Percentiles rank a stretch among this genome's conserved stretches.
These are phyloP conservation scores for Paecilomyces variotii DNA, from an alignment of 2,329 filamentous ascomycete genomes.

Conservation along the genomic window DNA sequence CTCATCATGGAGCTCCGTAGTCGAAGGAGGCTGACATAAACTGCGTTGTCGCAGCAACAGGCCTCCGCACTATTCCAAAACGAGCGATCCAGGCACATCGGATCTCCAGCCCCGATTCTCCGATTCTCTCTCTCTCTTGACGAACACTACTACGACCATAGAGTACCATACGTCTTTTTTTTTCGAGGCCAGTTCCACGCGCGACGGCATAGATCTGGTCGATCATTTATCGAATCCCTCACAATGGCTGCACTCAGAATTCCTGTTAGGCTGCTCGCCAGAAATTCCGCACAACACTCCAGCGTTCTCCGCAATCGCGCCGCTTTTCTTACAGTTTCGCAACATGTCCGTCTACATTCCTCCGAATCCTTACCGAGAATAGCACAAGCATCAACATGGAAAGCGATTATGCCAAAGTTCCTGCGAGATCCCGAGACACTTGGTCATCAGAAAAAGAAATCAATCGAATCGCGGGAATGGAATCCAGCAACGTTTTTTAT, in stretches of 20 bases:
- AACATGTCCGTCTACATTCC: slow-evolving; percentile 15
- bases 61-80: slow-evolving; percentile 11
- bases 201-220: not conserved
- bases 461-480: slow-evolving; percentile 54
- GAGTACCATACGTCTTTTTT: slow-evolving; percentile 5
- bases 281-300: slow-evolving; percentile 1
- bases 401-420: slow-evolving; percentile 57
- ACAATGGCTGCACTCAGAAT: slow-evolving; percentile 7
- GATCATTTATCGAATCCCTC: not conserved
- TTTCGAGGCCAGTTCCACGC: slow-evolving; percentile 4
- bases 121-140: not conserved
- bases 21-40: not conserved
- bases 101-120: not conserved
- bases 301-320: slow-evolving; percentile 1
- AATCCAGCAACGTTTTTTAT: slow-evolving; percentile 80
- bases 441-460: slow-evolving; percentile 17
- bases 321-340: slow-evolving; percentile 2
- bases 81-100: not conserved
- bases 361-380: slow-evolving; percentile 39
- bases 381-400: slow-evolving; percentile 58
- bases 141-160: not conserved
- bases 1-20: not conserved
- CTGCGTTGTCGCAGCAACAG: slow-evolving; percentile 8
- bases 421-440: slow-evolving; percentile 30
- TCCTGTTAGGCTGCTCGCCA: slow-evolving; percentile 1